Base-by-base conservation (phyloP, 2,329 filamentous ascomycete species). In the Tolypocladium ovalisporum region DNA sequence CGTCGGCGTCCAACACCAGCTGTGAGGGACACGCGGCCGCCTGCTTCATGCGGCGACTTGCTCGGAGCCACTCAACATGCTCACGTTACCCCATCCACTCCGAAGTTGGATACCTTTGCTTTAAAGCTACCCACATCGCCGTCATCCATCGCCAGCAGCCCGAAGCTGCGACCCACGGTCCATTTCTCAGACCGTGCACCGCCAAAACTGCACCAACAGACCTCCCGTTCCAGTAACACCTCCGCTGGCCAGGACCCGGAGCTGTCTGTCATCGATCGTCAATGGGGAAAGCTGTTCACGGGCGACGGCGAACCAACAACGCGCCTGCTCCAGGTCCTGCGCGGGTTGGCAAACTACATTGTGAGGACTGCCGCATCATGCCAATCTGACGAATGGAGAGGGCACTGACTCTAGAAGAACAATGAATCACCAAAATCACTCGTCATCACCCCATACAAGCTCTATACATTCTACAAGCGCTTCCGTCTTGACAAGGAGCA, bases 261-360 rank as follows among this genome's bases (percentile, higher is more conserved):
- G 12, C 42, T 65, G 12, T 70, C 66, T 1, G 80, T 81, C 1
- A 70, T 88, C 34, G 88, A 92, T 67, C 82, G 81, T 66, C 85
- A 86, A 66, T 96, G 90, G 90, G 87, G 89, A 7, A 77, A 77
- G 12, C 70, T 96, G 3, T 95, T 95, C 66, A 84, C 88, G 52
- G 74, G 77, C 3, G 77, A 84, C 34, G 87, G 86, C 0, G 78
- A 80, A 57, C 83, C 88, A 1, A 92, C 89, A 0, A 71, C 77
- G 53, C 79, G 89, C 55, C 77, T 93, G 19, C 81, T 82, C 0
- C 82, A 91, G 62, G 84, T 94, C 42, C 73, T 95, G 54, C 78
- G 84, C 57, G 89, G 89, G 0, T 75, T 96, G 57, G 89, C 89
- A 15, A 78, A 83, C 56, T 86, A 90, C 67, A 74, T 96, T 65